phyloP scores from a whole-genome alignment of 2,329 filamentous ascomycete genomes.

The Penicillium hesseltinei region DNA sequence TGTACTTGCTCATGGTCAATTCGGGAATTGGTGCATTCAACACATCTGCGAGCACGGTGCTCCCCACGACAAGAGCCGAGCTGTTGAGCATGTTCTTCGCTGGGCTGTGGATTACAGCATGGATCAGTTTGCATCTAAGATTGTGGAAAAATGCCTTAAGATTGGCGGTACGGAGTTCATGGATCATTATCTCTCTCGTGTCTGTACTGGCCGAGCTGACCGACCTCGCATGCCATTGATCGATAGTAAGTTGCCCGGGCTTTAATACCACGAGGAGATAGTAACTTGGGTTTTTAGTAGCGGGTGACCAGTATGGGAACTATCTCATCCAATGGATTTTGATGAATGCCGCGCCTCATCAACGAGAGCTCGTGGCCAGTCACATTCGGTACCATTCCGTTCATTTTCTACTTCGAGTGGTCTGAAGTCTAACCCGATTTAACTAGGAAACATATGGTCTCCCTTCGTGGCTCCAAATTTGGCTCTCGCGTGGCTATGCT shows the following conservation, averaged over 20 bases:
- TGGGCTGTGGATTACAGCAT: slow-evolving; percentile 96
- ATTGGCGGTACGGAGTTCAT: slow-evolving; percentile 90
- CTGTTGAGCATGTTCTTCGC: slow-evolving; percentile 90
- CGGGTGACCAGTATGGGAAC: slow-evolving; percentile 97
- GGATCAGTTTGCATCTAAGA: slow-evolving; percentile 98
- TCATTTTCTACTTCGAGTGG: not conserved
- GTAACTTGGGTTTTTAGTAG: slow-evolving; percentile 52
- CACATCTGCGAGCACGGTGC: slow-evolving; percentile 97
- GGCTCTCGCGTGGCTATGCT: slow-evolving; percentile 98
- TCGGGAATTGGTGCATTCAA: slow-evolving; percentile 99
- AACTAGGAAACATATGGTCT: slow-evolving; percentile 91
- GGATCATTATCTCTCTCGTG: slow-evolving; percentile 84
- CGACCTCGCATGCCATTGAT: slow-evolving; percentile 95
- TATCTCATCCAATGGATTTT: slow-evolving; percentile 98
- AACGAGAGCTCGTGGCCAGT: slow-evolving; percentile 86
- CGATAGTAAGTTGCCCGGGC: slow-evolving; percentile 62
- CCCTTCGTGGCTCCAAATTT: slow-evolving; percentile 95
- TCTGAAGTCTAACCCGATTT: slow-evolving; percentile 5
- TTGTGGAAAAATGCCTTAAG: slow-evolving; percentile 98
- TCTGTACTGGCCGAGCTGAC: slow-evolving; percentile 86
- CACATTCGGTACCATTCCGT: slow-evolving; percentile 66
- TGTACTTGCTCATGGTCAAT: slow-evolving; percentile 94
- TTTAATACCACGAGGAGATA: not conserved
- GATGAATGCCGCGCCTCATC: slow-evolving; percentile 79
- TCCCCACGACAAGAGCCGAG: slow-evolving; percentile 84